phyloP scores from a whole-genome alignment of 2,329 filamentous ascomycete genomes.

The Cytospora piceae region DNA sequence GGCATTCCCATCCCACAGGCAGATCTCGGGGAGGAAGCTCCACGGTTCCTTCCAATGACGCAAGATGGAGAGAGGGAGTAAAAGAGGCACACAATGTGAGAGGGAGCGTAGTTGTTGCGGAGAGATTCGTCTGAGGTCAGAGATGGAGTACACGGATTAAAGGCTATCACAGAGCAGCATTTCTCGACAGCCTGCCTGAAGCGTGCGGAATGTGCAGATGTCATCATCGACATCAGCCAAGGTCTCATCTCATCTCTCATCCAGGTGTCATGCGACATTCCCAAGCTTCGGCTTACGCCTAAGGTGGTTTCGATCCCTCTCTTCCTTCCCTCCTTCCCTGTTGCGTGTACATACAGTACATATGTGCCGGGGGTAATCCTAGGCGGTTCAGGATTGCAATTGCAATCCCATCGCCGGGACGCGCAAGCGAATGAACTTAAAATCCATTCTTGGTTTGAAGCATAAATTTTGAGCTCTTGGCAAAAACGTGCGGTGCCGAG shows the following conservation, averaged over 20 bases:
- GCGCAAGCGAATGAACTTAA: conserved; percentile 29
- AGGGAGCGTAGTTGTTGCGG: not conserved
- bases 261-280: not conserved
- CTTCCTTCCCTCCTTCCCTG: too few species aligned
- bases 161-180: not conserved
- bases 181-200: not conserved
- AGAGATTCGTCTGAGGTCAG: not conserved
- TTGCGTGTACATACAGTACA: not conserved
- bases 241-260: not conserved
- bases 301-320: too few species aligned
- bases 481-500: conserved; percentile 5
- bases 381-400: conserved; percentile 4
- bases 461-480: conserved; percentile 16
- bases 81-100: not conserved
- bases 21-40: not conserved
- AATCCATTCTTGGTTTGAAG: conserved; percentile 27
- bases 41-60: not conserved
- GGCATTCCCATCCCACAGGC: not conserved
- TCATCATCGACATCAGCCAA: not conserved
- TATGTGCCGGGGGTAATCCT: not conserved
- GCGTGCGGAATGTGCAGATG: not conserved
- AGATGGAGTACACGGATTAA: not conserved
- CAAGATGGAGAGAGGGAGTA: not conserved
- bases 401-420: conserved; percentile 18
- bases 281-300: too few species aligned